Evolutionary conservation across 2,329 filamentous ascomycete species (phyloP).

Genomic region (Grosmannia huntii): DNA sequence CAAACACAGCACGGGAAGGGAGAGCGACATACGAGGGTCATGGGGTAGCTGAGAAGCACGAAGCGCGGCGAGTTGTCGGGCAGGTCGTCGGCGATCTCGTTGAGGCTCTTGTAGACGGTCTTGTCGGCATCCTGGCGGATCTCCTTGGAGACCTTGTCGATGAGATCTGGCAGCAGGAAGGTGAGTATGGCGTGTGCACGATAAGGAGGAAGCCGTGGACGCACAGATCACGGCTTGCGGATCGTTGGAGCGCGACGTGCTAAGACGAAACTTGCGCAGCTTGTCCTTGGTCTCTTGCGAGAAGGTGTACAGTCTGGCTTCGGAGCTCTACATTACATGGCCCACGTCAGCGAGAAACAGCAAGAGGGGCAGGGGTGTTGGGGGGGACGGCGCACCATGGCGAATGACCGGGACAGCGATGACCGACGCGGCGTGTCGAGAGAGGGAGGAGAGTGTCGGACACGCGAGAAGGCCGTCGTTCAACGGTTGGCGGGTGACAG

Average conservation of each 20-base stretch:
- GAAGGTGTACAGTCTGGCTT: constrained; percentile 85
- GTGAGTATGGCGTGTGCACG: not conserved
- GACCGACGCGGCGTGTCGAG: no score
- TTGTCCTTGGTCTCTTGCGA: constrained; percentile 79
- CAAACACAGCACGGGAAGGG: not conserved
- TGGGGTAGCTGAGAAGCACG: constrained; percentile 78
- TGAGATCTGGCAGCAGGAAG: constrained; percentile 38
- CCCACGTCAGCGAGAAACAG: not conserved
- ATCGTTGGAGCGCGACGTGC: constrained; percentile 73
- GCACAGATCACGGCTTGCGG: constrained; percentile 92
- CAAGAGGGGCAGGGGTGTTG: not conserved
- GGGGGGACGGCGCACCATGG: not conserved
- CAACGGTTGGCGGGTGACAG: no score
- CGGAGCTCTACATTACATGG: constrained; percentile 44
- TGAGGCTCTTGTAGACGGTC: constrained; percentile 65
- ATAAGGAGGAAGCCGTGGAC: constrained; percentile 19
- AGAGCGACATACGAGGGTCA: constrained; percentile 54
- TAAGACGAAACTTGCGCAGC: constrained; percentile 86
- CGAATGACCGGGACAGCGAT: not conserved
- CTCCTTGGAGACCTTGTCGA: constrained; percentile 82
- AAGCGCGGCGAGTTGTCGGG: constrained; percentile 88
- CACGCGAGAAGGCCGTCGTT: not conserved
- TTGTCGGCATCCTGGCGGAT: constrained; percentile 73
- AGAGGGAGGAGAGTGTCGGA: not conserved
- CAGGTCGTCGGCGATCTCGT: constrained; percentile 74